Percentiles rank a stretch among this genome's conserved stretches.
Evolutionary conservation across 2,329 filamentous ascomycete genomes (phyloP).

Genomic region (Ceratocystis cubensis): DNA sequence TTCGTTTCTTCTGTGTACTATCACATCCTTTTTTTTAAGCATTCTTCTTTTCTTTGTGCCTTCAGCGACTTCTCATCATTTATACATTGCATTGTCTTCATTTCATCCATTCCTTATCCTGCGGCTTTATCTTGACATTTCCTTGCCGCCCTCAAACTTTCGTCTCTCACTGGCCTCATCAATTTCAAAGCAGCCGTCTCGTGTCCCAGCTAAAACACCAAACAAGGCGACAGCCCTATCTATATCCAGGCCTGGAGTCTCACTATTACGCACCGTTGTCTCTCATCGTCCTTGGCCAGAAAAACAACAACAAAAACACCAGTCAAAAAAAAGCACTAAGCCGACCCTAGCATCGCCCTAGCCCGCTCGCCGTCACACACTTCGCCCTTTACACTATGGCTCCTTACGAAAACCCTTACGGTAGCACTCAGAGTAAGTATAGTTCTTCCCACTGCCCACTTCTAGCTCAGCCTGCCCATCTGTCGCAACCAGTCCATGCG

Average conservation of each 20-base stretch:
- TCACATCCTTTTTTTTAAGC: background rate
- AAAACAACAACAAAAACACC: too few relatives aligned
- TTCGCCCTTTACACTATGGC: background rate
- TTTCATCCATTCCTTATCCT: background rate
- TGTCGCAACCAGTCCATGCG: background rate
- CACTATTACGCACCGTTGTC: too few relatives aligned
- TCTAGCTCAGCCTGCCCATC: background rate
- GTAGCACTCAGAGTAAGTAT: constrained; percentile 7
- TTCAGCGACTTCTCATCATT: background rate
- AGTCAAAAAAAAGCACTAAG: too few relatives aligned
- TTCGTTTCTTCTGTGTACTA: background rate
- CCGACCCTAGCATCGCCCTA: background rate
- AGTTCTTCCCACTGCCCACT: background rate
- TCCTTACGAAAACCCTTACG: constrained; percentile 1
- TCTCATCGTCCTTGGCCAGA: too few relatives aligned
- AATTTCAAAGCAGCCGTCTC: background rate
- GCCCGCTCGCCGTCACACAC: background rate
- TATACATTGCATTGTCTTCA: background rate
- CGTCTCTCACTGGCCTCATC: background rate
- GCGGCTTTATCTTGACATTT: too few relatives aligned
- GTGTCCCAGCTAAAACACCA: background rate
- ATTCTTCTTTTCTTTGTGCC: constrained; percentile 1
- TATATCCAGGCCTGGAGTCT: background rate
- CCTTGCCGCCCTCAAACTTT: background rate
- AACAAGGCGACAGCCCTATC: background rate